Evolutionary conservation across 129 eudicot species (phyloP), one percentile per base, ranked within the genome.

Genomic region (Sambucus nigra): DNA sequence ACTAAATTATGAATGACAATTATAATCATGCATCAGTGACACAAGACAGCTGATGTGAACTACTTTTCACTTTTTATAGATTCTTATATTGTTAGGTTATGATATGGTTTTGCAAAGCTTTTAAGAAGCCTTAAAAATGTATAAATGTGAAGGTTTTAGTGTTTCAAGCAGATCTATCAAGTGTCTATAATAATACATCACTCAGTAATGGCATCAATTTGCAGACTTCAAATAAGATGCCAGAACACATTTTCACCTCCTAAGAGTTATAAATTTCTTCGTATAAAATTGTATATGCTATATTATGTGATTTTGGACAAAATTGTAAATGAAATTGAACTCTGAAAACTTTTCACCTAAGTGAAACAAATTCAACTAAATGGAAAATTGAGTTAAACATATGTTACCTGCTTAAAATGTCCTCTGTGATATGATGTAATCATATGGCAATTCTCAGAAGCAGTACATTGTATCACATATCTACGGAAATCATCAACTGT

Each of bases 371-470:
- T 4, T 13, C n/a, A n/a, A 42, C 20, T 2, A 42, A 42, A 42
- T 42, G 48, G 6, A 40, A 40, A 42, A 16, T 42, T n/a, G 48
- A 42, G 20, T 13, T 31, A 5, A 31, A 11, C 38, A 5, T 31
- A n/a, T 11, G 10, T 11, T 42, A 42, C 48, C 48, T 42, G 48
- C 19, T 42, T 42, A 20, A 42, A 42, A 42, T 42, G 48, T 42
- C 6, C 48, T 42, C 48, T 42, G 48, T 42, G 48, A 11, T 42
- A 42, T 42, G 48, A 42, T n/a, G 48, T 42, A n/a, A 42, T 42
- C 48, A 42, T 15, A 42, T 42, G 48, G 48, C 18, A 42, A 42
- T 42, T 20, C 20, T 42, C 48, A 13, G 48, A 42, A 13, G 15
- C 48, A 42, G 48, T n/a, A 42, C 48, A 42, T 15, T 13, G 20